Conservation (phyloP, 331 rosid species). For the Malus hybrid region DNA sequence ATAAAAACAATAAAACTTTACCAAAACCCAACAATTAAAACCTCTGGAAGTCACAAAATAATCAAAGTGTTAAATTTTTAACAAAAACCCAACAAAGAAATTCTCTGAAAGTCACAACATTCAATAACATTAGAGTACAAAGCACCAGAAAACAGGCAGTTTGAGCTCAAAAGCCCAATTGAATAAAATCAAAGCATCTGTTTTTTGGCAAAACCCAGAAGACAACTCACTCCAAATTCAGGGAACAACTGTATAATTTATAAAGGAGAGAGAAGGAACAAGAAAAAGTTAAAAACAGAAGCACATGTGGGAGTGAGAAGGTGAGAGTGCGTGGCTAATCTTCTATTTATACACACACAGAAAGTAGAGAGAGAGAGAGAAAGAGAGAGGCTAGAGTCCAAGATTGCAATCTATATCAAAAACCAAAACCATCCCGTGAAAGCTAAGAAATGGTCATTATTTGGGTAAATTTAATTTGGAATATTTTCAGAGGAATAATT, state of each 20-base stretch:
- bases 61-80: not conserved
- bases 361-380: not conserved
- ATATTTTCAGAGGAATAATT: not conserved
- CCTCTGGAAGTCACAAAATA: not conserved
- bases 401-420: not conserved
- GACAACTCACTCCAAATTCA: not conserved
- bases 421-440: conserved; percentile 12
- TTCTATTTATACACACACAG: not conserved
- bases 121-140: not conserved
- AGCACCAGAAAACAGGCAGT: not conserved
- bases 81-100: not conserved
- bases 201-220: conserved; percentile 1
- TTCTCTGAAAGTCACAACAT: conserved; percentile 1
- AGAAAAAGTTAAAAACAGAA: conserved; percentile 6
- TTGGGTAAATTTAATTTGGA: not conserved
- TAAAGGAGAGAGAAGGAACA: not conserved
- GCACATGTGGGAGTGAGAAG: conserved; percentile 15
- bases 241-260: not conserved
- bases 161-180: not conserved
- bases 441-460: not conserved
- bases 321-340: not conserved
- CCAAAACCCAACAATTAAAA: not conserved
- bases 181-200: not conserved
- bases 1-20: not conserved
- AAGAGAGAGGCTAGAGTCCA: not conserved